Evolutionary conservation across 768 basidiomycete genomes (phyloP), one percentile per base, ranked within the genome.

Genomic region (Saitozyma sp.): DNA sequence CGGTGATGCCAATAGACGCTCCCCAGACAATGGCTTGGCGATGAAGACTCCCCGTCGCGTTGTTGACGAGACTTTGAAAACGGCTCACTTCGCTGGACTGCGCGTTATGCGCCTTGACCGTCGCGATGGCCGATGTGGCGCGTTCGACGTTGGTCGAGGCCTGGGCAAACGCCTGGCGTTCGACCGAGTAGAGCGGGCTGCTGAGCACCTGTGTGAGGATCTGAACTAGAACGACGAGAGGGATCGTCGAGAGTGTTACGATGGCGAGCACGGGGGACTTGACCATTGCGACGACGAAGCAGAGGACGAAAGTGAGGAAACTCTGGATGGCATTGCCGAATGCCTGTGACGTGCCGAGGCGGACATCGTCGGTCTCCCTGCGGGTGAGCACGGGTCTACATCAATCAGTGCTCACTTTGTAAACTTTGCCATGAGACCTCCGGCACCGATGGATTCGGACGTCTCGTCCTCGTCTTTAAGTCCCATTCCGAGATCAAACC

Each of bases 331-430:
- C 76, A 67, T 86, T 84, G 29, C 92, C 93, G 29, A 88, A 83
- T 13, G 88, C 88, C 45, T 91, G 84, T 2, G 92, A 90, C 13
- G 88, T 86, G 0, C 91, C 94, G 63, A 87, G 83, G 48, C 95
- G 87, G 50, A 96, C 89, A 65, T 96, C 91, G 79, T 97, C 92
- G 8, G 94, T 96, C 80, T 97, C 95, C 67, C 93, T 98, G 71
- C 13, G 14, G 19, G 50, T 68, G 52, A 64, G 40, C 14, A 29
- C 29, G 29, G 29, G 29, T 29, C 29, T 29, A 29, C 29, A 29
- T 29, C 29, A 5, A 5, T 29, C 48, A 52, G 16, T 38, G 66
- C 81, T 65, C 60, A 91, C 92, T 87, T 86, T 41, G 89, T 85
- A 77, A 96, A 97, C 74, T 92, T 90, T 58, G 91, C 88, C 92